Evolutionary conservation across 2,329 filamentous ascomycete species (phyloP).

Genomic region (Biscogniauxia marginata): DNA sequence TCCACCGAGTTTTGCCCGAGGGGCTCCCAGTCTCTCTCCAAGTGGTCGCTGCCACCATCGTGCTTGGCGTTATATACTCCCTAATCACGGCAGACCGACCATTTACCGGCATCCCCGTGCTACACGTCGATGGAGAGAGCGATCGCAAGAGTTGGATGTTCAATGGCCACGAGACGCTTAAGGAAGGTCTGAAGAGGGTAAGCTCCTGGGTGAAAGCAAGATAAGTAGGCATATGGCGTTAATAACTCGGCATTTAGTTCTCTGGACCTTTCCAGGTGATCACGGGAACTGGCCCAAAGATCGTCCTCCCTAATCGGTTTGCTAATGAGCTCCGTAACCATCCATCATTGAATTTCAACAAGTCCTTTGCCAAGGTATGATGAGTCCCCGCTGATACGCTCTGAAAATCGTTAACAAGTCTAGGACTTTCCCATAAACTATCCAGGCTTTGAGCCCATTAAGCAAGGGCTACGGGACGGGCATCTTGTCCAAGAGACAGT

Average conservation of each 20-base stretch:
- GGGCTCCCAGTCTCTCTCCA: conserved; percentile 30
- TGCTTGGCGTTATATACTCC: conserved; percentile 28
- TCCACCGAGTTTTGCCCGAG: conserved; percentile 27
- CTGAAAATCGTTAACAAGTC: background rate
- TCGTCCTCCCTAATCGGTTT: conserved; percentile 32
- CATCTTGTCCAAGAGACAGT: conserved; percentile 31
- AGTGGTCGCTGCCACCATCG: conserved; percentile 25
- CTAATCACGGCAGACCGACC: conserved; percentile 26
- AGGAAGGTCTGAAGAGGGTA: conserved; percentile 28
- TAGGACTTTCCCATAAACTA: conserved; percentile 36
- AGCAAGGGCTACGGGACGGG: conserved; percentile 23
- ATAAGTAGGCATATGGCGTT: conserved; percentile 3
- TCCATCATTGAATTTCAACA: conserved; percentile 32
- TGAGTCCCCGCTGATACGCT: conserved; percentile 1
- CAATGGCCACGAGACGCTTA: conserved; percentile 23
- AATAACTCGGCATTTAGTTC: conserved; percentile 21
- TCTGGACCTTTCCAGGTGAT: conserved; percentile 34
- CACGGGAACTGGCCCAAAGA: conserved; percentile 33
- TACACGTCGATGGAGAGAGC: conserved; percentile 25
- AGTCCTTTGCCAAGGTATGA: conserved; percentile 34
- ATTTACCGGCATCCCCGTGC: conserved; percentile 28
- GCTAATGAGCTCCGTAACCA: conserved; percentile 37
- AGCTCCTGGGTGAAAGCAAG: background rate
- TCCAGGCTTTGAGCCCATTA: conserved; percentile 33
- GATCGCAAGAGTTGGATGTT: conserved; percentile 30